A percentile compares a stretch with the other conserved stretches of the same genome.
phyloP scores from a whole-genome alignment of 352 stramenopile genomes.

The Phytophthora nicotianae region DNA sequence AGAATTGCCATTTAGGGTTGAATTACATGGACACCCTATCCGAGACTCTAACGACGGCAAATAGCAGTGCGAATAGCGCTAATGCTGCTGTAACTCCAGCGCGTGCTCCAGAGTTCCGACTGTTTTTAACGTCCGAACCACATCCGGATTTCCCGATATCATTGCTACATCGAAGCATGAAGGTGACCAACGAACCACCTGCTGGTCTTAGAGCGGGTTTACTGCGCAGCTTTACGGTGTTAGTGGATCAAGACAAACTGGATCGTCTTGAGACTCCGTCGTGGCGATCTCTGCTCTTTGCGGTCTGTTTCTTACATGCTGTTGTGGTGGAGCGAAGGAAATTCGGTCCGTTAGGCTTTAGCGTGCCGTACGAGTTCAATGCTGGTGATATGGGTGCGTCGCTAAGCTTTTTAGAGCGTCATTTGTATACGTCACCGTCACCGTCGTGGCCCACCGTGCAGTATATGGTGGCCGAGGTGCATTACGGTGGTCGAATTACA shows the following conservation, averaged over 20 bases:
- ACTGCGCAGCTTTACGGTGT: slow-evolving; percentile 70
- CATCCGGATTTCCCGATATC: slow-evolving; percentile 68
- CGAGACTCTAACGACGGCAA: slow-evolving; percentile 44
- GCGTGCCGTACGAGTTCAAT: slow-evolving; percentile 85
- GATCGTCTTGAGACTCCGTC: slow-evolving; percentile 67
- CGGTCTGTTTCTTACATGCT: slow-evolving; percentile 80
- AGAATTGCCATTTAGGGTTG: slow-evolving; percentile 81
- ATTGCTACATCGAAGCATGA: slow-evolving; percentile 67
- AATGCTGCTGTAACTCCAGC: slow-evolving; percentile 2
- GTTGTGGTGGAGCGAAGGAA: slow-evolving; percentile 79
- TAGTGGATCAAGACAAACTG: slow-evolving; percentile 82
- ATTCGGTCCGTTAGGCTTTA: slow-evolving; percentile 76
- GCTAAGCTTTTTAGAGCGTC: slow-evolving; percentile 72
- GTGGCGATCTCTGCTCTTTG: slow-evolving; percentile 74
- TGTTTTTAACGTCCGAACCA: slow-evolving; percentile 80
- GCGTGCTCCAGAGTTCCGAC: slow-evolving; percentile 55
- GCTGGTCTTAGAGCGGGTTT: slow-evolving; percentile 71
- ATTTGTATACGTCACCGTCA: slow-evolving; percentile 62
- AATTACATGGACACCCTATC: slow-evolving; percentile 71
- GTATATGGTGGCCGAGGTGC: slow-evolving; percentile 85
- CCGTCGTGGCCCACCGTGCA: slow-evolving; percentile 76
- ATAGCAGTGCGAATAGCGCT: slow-evolving; percentile 12
- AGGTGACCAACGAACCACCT: slow-evolving; percentile 83
- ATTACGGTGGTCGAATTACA: slow-evolving; percentile 84
- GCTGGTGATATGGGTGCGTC: slow-evolving; percentile 67